Evolutionary conservation across 2,329 filamentous ascomycete species (phyloP).

Genomic region (Trichoderma pleuroti): DNA sequence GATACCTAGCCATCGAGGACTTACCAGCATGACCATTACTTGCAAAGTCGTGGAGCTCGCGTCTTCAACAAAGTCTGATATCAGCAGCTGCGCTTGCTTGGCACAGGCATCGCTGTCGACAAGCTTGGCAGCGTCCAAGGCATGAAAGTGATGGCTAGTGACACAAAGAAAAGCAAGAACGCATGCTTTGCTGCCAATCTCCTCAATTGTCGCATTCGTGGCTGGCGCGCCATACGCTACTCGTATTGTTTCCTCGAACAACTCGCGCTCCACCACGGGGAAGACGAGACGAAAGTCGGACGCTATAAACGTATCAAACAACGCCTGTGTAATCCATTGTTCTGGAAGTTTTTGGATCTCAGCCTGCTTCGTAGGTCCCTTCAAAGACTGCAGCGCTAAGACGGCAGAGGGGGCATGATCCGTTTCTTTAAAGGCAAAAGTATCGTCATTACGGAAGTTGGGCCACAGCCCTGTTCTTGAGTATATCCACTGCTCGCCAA

Average conservation of each 20-base stretch:
- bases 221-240: constrained; percentile 39
- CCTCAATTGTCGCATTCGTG: constrained; percentile 24
- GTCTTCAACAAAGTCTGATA: constrained; percentile 43
- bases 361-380: neutral
- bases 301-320: constrained; percentile 26
- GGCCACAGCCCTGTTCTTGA: constrained; percentile 39
- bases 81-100: constrained; percentile 39
- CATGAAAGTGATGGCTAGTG: constrained; percentile 25
- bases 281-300: constrained; percentile 44
- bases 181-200: constrained; percentile 41
- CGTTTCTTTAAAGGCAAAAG: neutral
- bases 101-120: constrained; percentile 42
- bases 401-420: neutral
- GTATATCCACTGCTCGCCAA: constrained; percentile 47
- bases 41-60: constrained; percentile 43
- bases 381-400: neutral
- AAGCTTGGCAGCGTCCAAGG: constrained; percentile 2
- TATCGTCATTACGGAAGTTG: constrained; percentile 22
- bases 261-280: constrained; percentile 44
- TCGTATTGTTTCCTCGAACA: constrained; percentile 45
- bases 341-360: constrained; percentile 34
- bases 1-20: constrained; percentile 20
- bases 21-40: constrained; percentile 46
- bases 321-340: constrained; percentile 26
- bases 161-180: constrained; percentile 48